These are phyloP conservation scores for Eucalyptus curtisii DNA, from an alignment of 345 rosid species.

Conservation along the genomic window DNA sequence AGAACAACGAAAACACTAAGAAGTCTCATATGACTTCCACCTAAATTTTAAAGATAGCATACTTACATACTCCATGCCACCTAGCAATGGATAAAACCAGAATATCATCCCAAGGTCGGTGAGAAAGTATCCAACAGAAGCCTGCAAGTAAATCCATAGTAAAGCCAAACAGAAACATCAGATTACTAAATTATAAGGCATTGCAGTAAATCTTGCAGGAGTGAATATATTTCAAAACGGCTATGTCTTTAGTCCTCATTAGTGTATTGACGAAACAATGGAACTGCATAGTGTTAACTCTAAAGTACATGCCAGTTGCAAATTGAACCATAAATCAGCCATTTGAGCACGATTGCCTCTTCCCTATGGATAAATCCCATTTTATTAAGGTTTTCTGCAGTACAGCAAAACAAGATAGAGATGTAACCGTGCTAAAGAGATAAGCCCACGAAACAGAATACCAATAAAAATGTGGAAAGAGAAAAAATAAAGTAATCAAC, in stretches of 20 bases:
- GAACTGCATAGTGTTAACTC: neutral
- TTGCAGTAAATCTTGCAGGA: neutral
- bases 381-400: neutral
- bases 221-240: neutral
- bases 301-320: neutral
- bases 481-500: neutral
- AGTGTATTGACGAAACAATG: neutral
- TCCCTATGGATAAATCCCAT: neutral
- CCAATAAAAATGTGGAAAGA: neutral
- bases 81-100: conserved; percentile 52
- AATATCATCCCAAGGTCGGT: conserved; percentile 45
- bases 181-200: neutral
- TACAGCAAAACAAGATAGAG: neutral
- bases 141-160: conserved; percentile 9
- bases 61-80: conserved; percentile 56
- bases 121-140: conserved; percentile 48
- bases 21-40: neutral
- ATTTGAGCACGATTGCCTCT: neutral
- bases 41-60: neutral
- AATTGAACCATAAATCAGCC: neutral
- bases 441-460: neutral
- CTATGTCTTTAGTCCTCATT: neutral
- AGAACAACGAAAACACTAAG: neutral
- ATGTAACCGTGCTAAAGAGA: neutral
- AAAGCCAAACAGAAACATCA: neutral